Evolutionary conservation across 2,329 filamentous ascomycete genomes (phyloP), one percentile per base, ranked within the genome.

Genomic region (Penicillium glabrum): DNA sequence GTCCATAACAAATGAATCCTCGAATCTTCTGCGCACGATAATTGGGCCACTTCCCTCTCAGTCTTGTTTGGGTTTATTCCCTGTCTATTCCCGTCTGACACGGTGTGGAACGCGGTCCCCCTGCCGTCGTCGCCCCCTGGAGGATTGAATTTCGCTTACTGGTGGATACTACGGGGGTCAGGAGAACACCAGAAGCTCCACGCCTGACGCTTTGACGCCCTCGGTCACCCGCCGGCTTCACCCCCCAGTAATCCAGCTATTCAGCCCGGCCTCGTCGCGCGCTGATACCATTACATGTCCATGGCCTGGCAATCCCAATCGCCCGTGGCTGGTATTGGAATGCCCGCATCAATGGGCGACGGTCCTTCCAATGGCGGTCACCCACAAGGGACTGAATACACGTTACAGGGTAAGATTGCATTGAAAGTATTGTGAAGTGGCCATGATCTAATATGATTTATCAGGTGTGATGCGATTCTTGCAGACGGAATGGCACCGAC

Each of bases 401-500:
- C 87, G 55, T 73, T 90, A 63, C 87, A 89, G 80, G 87, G 87
- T 89, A 72, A 69, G 80, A 60, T 55, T 46, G 50, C 19, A 7
- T 54, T 44, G 1, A 7, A 14, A 23, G 21, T 39, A 19, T 51
- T 29, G 21, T 26, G 16, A 44, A 14, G 11, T 16, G 19, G 26
- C 29, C 5, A n/a, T n/a, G 13, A 16, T 43, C 43, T 54, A 24
- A 50, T 26, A 16, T 50, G 21, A 7, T 27, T 31, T 37, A 27
- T 33, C 66, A 95, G 91, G 95, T 72, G 95, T 99, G 37, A 99
- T 99, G 95, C 93, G 95, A 76, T 99, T 99, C 75, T 86, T 99
- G 39, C 95, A 99, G 79, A 95, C 95, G 47, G 93, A 99, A 84
- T 99, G 95, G 95, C 95, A 99, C 77, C 89, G 91, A 66, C 93